Evolutionary conservation across 163 green algal genomes (phyloP).

Genomic region (Scenedesmus sp.): DNA sequence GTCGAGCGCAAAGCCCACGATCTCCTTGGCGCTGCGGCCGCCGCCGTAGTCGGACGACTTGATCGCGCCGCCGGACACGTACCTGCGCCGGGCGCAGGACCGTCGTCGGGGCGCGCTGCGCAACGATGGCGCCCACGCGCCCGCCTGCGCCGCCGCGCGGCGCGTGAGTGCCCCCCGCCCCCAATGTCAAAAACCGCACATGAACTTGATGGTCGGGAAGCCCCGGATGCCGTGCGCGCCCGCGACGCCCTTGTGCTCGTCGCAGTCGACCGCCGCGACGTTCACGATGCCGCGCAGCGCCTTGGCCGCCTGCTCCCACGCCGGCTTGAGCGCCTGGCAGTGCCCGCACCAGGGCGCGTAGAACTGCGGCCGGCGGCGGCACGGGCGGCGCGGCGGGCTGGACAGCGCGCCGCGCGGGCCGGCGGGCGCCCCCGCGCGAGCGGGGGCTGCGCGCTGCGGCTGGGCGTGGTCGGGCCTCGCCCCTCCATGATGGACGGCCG

Average conservation of each 20-base stretch:
- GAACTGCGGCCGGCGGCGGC: conserved; percentile 30
- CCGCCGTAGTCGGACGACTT: conserved; percentile 80
- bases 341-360: conserved; percentile 64
- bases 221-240: conserved; percentile 65
- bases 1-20: conserved; percentile 78
- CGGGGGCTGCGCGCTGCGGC: conserved; percentile 49
- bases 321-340: conserved; percentile 69
- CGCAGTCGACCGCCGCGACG: conserved; percentile 86
- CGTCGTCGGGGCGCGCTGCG: too few relatives aligned
- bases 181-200: too few relatives aligned
- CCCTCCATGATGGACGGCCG: too few relatives aligned
- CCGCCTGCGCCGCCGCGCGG: too few relatives aligned
- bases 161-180: too few relatives aligned
- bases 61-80: conserved; percentile 66
- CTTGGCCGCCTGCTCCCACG: conserved; percentile 72
- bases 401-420: not conserved
- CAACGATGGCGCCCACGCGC: too few relatives aligned
- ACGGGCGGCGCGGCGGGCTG: not conserved
- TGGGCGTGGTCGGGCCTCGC: too few relatives aligned
- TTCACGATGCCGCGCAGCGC: conserved; percentile 79
- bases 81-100: too few relatives aligned
- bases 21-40: conserved; percentile 75
- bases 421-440: conserved; percentile 6
- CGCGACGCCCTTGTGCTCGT: conserved; percentile 75
- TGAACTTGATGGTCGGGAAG: conserved; percentile 94